Evolutionary conservation across 1,284 basidiomycete genomes (phyloP).

Genomic region (Ganoderma multipileum): DNA sequence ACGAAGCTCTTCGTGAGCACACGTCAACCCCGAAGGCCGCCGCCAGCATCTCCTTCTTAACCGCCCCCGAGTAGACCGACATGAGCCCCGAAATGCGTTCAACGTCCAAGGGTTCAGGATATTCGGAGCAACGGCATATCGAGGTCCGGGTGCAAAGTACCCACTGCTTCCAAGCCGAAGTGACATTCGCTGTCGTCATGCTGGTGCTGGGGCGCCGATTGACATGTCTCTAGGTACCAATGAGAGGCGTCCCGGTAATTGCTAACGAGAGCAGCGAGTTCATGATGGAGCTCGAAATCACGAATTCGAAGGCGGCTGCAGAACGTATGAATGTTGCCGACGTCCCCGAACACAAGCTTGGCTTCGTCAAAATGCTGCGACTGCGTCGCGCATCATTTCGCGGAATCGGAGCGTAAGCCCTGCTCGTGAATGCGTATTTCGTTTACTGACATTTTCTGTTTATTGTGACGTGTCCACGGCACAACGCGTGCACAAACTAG

Average conservation of each 20-base stretch:
- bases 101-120: not conserved
- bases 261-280: not conserved
- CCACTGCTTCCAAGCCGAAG: not conserved
- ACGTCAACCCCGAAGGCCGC: not conserved
- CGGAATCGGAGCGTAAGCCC: not conserved
- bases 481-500: not conserved
- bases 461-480: not conserved
- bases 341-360: not conserved
- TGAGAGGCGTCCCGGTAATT: too few species aligned
- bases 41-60: not conserved
- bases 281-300: too few species aligned
- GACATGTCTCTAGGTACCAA: not conserved
- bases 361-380: not conserved
- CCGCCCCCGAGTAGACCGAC: not conserved
- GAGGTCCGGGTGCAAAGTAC: not conserved
- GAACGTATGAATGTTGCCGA: not conserved
- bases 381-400: not conserved
- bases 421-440: not conserved
- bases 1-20: not conserved
- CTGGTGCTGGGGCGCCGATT: not conserved
- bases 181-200: not conserved
- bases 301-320: not conserved
- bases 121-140: not conserved
- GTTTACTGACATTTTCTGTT: not conserved
- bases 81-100: not conserved